Percentiles rank a stretch among this genome's conserved stretches.
Conservation (phyloP, 1,284 basidiomycete species). For the Cryptococcus depauperatus region DNA sequence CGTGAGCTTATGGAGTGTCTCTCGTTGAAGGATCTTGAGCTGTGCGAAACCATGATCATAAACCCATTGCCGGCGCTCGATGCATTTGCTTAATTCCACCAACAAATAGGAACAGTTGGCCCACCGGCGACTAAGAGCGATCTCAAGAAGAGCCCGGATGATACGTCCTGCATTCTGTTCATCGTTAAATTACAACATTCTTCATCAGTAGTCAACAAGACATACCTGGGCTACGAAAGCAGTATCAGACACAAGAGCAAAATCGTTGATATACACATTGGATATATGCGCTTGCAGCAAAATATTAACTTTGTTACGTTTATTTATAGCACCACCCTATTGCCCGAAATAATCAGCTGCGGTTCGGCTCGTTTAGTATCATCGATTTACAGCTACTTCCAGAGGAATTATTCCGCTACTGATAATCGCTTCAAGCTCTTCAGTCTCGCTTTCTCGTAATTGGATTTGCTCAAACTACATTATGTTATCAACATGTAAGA, state of each 20-base stretch:
- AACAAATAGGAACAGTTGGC: constrained; percentile 71
- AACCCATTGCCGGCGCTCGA: constrained; percentile 90
- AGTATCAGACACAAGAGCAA: constrained; percentile 91
- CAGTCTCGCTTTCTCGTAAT: constrained; percentile 78
- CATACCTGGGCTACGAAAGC: constrained; percentile 73
- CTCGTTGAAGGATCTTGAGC: constrained; percentile 61
- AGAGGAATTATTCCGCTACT: constrained; percentile 59
- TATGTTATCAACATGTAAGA: background rate
- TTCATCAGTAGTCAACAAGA: background rate
- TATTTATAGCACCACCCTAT: constrained; percentile 68
- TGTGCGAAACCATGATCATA: constrained; percentile 88
- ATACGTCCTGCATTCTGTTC: constrained; percentile 80
- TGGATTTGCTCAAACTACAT: constrained; percentile 87
- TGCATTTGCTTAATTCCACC: constrained; percentile 86
- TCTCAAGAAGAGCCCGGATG: constrained; percentile 85
- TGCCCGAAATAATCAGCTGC: background rate
- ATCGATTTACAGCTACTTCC: constrained; percentile 50
- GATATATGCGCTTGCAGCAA: constrained; percentile 90
- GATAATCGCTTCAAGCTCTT: constrained; percentile 68
- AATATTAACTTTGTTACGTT: constrained; percentile 88
- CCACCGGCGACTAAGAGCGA: constrained; percentile 86
- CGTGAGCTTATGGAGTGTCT: constrained; percentile 71
- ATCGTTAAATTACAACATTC: background rate
- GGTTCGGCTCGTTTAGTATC: background rate
- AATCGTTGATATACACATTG: constrained; percentile 73